These are phyloP conservation scores for Tetracladium setigerum DNA, from an alignment of 495 filamentous ascomycete genomes.

Conservation along the genomic window DNA sequence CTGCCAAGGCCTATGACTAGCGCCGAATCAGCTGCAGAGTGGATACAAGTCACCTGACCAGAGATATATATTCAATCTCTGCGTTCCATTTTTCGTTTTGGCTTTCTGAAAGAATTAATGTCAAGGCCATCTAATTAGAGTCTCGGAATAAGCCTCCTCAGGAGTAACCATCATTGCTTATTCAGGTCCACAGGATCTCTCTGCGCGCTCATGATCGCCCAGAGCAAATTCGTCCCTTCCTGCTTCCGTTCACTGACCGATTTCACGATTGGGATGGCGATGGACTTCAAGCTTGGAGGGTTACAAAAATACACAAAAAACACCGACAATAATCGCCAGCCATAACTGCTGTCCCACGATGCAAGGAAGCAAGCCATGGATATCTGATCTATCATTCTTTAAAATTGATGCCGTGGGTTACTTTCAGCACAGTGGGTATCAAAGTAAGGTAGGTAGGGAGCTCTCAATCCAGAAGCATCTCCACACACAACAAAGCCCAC, in stretches of 20 bases:
- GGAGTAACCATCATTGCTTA: constrained; percentile 70
- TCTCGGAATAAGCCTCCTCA: constrained; percentile 79
- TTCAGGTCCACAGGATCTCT: constrained; percentile 80
- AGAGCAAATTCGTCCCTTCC: constrained; percentile 65
- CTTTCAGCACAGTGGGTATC: too few relatives aligned
- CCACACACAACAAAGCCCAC: too few relatives aligned
- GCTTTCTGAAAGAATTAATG: constrained; percentile 46
- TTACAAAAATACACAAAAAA: too few relatives aligned
- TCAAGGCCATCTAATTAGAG: constrained; percentile 99
- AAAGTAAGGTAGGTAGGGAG: too few relatives aligned
- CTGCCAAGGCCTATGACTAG: background rate
- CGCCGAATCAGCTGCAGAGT: background rate
- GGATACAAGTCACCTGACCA: too few relatives aligned
- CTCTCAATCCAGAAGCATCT: too few relatives aligned
- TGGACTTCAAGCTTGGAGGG: constrained; percentile 29
- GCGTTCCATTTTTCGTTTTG: too few relatives aligned
- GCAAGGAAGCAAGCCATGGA: too few relatives aligned
- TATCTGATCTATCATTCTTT: too few relatives aligned
- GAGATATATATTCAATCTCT: too few relatives aligned
- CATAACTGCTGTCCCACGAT: constrained; percentile 17
- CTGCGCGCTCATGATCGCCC: constrained; percentile 98
- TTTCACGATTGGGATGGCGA: constrained; percentile 36
- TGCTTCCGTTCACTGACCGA: constrained; percentile 57
- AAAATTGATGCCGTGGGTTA: too few relatives aligned
- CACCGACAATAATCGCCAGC: too few relatives aligned